phyloP scores from a whole-genome alignment of 306 rosid species.

The Crataegus laevigata region DNA sequence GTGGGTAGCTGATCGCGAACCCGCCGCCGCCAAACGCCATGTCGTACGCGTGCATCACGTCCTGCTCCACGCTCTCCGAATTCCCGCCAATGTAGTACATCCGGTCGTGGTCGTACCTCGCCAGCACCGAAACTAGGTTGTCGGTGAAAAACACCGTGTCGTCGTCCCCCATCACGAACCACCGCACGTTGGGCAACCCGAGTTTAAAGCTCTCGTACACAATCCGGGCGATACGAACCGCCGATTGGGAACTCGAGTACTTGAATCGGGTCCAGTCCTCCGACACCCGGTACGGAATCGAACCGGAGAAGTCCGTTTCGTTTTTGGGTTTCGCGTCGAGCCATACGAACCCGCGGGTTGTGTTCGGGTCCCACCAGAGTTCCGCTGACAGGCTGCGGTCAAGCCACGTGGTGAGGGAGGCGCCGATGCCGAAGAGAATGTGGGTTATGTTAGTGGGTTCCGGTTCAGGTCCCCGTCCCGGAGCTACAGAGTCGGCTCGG shows the following conservation, averaged over 20 bases:
- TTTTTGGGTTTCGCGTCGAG: slow-evolving; percentile 40
- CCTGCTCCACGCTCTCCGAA: slow-evolving; percentile 94
- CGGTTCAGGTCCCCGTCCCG: not conserved
- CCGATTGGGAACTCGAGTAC: slow-evolving; percentile 50
- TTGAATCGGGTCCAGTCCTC: slow-evolving; percentile 43
- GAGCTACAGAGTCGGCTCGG: not conserved
- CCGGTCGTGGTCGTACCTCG: slow-evolving; percentile 58
- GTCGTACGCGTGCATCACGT: slow-evolving; percentile 59
- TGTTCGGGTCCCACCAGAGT: slow-evolving; percentile 64
- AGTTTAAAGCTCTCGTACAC: slow-evolving; percentile 61
- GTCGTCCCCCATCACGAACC: slow-evolving; percentile 99
- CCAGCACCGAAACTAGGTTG: slow-evolving; percentile 65
- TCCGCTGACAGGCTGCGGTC: slow-evolving; percentile 46
- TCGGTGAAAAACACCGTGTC: slow-evolving; percentile 74
- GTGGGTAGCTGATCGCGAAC: slow-evolving; percentile 65
- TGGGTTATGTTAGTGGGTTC: slow-evolving; percentile 70
- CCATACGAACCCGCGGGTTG: slow-evolving; percentile 73
- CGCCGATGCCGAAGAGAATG: slow-evolving; percentile 75
- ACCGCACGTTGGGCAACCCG: slow-evolving; percentile 62
- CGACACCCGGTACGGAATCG: slow-evolving; percentile 53
- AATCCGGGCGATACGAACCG: slow-evolving; percentile 76
- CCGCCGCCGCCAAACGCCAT: slow-evolving; percentile 99
- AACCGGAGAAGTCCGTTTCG: not conserved
- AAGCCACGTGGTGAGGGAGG: slow-evolving; percentile 55
- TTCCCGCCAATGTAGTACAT: slow-evolving; percentile 78